A percentile compares a stretch with the other conserved stretches of the same genome.
Conservation (phyloP, 495 filamentous ascomycete species). For the Penicillium steckii region DNA sequence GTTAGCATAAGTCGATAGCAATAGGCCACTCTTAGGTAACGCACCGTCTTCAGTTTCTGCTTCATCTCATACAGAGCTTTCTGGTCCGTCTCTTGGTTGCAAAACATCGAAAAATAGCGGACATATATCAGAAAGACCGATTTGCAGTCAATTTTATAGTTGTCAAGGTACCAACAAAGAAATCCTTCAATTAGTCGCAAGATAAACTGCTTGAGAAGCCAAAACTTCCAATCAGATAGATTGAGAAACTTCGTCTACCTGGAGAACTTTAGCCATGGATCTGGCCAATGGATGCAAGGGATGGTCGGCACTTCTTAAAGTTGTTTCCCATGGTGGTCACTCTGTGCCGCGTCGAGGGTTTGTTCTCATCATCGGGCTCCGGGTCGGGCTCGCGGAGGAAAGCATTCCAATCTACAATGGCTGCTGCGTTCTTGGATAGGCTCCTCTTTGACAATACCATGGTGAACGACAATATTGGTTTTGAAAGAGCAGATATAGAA, state of each 20-base stretch:
- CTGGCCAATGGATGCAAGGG: background rate
- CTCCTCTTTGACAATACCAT: conserved; percentile 1
- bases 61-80: conserved; percentile 5
- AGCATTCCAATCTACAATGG: conserved; percentile 1
- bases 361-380: conserved; percentile 1
- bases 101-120: conserved; percentile 6
- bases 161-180: conserved; percentile 6
- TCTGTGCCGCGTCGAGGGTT: background rate
- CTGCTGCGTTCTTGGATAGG: background rate
- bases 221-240: conserved; percentile 2
- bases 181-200: conserved; percentile 8
- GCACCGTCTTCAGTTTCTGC: conserved; percentile 3
- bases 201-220: conserved; percentile 4
- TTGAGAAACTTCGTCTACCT: conserved; percentile 6
- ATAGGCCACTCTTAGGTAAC: background rate
- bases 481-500: background rate
- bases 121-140: background rate
- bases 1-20: background rate
- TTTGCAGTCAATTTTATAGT: background rate
- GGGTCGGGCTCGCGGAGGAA: conserved; percentile 4
- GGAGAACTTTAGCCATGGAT: background rate
- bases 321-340: conserved; percentile 1
- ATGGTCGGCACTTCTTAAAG: background rate
- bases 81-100: background rate
- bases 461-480: background rate